Percentiles rank a stretch among this genome's conserved stretches.
Conservation (phyloP, 176 grass and related monocot genomes). For the Urochloa ruziziensis region DNA sequence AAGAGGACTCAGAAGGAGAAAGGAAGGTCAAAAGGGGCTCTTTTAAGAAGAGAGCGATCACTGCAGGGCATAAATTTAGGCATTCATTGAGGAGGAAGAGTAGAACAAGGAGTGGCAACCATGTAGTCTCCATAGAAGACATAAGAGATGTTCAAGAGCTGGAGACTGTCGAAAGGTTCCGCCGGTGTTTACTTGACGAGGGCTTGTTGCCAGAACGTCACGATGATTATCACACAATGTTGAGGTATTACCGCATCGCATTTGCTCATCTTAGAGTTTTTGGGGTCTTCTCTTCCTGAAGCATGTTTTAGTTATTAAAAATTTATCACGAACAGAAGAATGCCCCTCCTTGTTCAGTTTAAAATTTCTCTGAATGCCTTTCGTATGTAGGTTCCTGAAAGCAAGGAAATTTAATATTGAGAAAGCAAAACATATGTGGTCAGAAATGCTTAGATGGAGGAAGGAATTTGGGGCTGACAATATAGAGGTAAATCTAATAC, state of each 20-base stretch:
- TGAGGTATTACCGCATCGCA: slow-evolving; percentile 63
- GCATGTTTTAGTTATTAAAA: neutral
- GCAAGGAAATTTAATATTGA: slow-evolving; percentile 86
- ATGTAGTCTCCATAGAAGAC: slow-evolving; percentile 62
- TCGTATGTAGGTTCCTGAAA: slow-evolving; percentile 77
- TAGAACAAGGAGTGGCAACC: slow-evolving; percentile 46
- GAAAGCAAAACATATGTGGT: slow-evolving; percentile 96
- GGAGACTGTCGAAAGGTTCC: slow-evolving; percentile 69
- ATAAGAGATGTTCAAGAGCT: slow-evolving; percentile 66
- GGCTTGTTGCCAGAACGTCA: slow-evolving; percentile 65
- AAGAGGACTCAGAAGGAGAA: slow-evolving; percentile 71
- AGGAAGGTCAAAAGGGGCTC: slow-evolving; percentile 56
- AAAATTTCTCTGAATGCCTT: neutral
- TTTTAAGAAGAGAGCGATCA: slow-evolving; percentile 80
- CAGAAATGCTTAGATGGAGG: slow-evolving; percentile 97
- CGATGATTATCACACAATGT: slow-evolving; percentile 79
- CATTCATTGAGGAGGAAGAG: slow-evolving; percentile 68
- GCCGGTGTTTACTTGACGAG: slow-evolving; percentile 47
- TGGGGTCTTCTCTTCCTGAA: neutral
- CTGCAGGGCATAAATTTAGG: slow-evolving; percentile 71
- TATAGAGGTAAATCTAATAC: slow-evolving; percentile 57
- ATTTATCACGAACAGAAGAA: neutral
- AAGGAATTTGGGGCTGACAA: slow-evolving; percentile 74
- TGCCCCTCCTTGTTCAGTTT: neutral
- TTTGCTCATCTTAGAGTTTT: neutral